These are phyloP conservation scores for Tuctoria greenei DNA, from an alignment of 176 grass and related monocot genomes.

Conservation along the genomic window DNA sequence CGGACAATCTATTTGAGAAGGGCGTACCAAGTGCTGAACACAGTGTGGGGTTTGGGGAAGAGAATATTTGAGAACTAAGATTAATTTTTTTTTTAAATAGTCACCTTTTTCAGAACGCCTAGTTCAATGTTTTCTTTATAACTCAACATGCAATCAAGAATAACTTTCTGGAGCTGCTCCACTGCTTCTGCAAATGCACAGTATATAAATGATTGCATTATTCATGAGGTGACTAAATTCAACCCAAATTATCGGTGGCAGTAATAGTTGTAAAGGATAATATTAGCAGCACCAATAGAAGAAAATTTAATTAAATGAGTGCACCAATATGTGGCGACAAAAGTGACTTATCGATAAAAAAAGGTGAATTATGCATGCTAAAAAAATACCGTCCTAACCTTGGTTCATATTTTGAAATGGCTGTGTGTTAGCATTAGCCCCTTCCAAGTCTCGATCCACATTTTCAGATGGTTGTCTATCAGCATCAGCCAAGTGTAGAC, in stretches of 20 bases:
- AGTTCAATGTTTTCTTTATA: slow-evolving; percentile 74
- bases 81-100: background rate
- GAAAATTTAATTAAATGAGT: slow-evolving; percentile 12
- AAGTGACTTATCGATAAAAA: background rate
- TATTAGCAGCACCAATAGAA: background rate
- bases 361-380: background rate
- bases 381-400: slow-evolving; percentile 40
- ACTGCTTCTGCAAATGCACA: slow-evolving; percentile 61
- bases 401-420: slow-evolving; percentile 35
- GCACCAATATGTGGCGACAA: background rate
- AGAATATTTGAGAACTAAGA: background rate
- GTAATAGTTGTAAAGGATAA: background rate
- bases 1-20: background rate
- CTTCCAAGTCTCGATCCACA: background rate
- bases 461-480: background rate
- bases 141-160: slow-evolving; percentile 66
- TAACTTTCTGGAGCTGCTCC: slow-evolving; percentile 60
- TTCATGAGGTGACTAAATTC: background rate
- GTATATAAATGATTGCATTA: background rate
- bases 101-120: slow-evolving; percentile 50
- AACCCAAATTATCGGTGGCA: background rate
- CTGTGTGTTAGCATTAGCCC: slow-evolving; percentile 30
- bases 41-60: too few species aligned
- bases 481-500: slow-evolving; percentile 41
- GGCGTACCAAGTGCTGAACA: too few species aligned